These are phyloP conservation scores for Micromonas commoda DNA, from an alignment of 139 green algal genomes.

Conservation along the genomic window DNA sequence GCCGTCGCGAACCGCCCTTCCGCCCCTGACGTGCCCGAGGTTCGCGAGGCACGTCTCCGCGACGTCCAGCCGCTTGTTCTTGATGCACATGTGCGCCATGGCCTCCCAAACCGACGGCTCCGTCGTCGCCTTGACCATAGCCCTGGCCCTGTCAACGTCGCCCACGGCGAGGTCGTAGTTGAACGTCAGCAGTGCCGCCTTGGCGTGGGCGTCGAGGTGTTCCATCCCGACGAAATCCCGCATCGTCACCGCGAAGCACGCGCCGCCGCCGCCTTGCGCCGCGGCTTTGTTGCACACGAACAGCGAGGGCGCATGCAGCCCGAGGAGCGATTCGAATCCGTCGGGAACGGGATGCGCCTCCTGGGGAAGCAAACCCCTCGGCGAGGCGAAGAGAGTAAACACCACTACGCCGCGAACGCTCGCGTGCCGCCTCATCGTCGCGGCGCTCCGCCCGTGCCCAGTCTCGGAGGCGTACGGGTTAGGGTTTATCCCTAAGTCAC, in stretches of 20 bases:
- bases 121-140: conserved; percentile 54
- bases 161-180: conserved; percentile 52
- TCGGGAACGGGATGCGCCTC: conserved; percentile 40
- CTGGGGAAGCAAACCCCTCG: conserved; percentile 50
- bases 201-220: conserved; percentile 38
- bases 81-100: conserved; percentile 66
- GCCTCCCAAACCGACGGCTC: conserved; percentile 57
- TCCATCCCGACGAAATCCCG: conserved; percentile 38
- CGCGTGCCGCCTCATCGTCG: neutral
- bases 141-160: conserved; percentile 62
- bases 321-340: conserved; percentile 11
- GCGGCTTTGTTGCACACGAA: conserved; percentile 13
- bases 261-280: conserved; percentile 2
- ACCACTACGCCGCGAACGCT: neutral
- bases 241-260: conserved; percentile 24
- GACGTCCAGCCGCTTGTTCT: conserved; percentile 62
- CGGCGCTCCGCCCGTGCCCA: neutral
- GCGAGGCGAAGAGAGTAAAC: conserved; percentile 46
- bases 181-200: conserved; percentile 58
- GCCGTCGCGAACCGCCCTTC: conserved; percentile 51
- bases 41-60: conserved; percentile 70
- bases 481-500: neutral
- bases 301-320: conserved; percentile 24
- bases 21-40: conserved; percentile 56
- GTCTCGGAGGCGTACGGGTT: too few species aligned